Evolutionary conservation across 441 rosid genomes (phyloP).

Genomic region (Codiaeum variegatum): DNA sequence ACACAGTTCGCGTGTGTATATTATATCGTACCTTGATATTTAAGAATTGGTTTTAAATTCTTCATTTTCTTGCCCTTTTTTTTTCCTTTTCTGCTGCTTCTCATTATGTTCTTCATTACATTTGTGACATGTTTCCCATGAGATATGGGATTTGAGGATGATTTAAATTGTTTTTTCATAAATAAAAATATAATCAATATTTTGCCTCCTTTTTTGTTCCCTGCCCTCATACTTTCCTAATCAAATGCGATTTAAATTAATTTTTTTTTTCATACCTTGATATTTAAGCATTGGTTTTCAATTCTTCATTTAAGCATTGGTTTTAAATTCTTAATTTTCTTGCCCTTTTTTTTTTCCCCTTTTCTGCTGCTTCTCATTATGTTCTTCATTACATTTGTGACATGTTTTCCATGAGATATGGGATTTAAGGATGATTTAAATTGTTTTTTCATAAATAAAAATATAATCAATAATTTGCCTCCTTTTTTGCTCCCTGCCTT

Average conservation of each 20-base stretch:
- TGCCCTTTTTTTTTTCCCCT: background rate
- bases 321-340: background rate
- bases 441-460: background rate
- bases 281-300: background rate
- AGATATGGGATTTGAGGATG: conserved; percentile 4
- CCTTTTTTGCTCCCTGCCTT: background rate
- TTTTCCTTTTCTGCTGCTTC: background rate
- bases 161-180: conserved; percentile 4
- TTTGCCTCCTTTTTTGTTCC: background rate
- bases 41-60: background rate
- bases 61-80: background rate
- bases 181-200: background rate
- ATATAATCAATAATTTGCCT: background rate
- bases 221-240: conserved; percentile 1
- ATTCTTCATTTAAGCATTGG: background rate
- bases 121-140: background rate
- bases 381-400: conserved; percentile 11
- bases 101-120: conserved; percentile 14
- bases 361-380: background rate
- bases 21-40: background rate
- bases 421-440: conserved; percentile 5
- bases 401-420: conserved; percentile 2
- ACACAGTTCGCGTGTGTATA: no score
- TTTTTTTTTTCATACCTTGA: no score
- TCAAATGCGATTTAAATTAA: background rate